Evolutionary conservation across 441 rosid species (phyloP).

Genomic region (Syzygium syzygioides): DNA sequence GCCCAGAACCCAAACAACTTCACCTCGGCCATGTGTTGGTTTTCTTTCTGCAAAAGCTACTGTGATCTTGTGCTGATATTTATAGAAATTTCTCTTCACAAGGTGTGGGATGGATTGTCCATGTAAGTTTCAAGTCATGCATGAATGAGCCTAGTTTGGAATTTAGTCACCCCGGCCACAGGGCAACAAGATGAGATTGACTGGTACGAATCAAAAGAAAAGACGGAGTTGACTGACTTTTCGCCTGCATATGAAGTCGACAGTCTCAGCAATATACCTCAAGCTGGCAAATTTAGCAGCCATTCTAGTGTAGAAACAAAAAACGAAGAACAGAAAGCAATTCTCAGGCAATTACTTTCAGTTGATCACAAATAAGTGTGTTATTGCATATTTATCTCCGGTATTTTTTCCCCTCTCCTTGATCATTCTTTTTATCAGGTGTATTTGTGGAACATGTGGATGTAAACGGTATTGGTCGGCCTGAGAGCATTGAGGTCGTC

Average conservation of each 20-base stretch:
- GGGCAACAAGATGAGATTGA: not conserved
- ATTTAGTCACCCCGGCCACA: not conserved
- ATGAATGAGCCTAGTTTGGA: not conserved
- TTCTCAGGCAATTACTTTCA: not conserved
- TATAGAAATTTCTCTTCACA: not conserved
- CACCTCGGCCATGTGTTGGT: not conserved
- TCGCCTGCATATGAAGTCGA: not conserved
- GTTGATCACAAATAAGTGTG: not conserved
- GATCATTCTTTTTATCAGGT: not conserved
- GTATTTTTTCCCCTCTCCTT: not conserved
- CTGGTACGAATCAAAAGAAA: not conserved
- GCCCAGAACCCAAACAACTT: constrained; percentile 17
- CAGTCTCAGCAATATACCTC: not conserved
- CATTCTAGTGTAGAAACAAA: not conserved
- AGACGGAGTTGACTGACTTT: not conserved
- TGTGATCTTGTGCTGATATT: not conserved
- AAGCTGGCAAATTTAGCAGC: not conserved
- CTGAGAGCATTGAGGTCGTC: not conserved
- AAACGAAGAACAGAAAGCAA: not conserved
- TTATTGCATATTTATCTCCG: not conserved
- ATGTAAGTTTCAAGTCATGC: not conserved
- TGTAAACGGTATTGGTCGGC: not conserved
- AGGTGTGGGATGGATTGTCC: not conserved
- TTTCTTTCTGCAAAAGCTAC: not conserved
- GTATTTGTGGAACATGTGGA: not conserved